A percentile compares a stretch with the other conserved stretches of the same genome.
Evolutionary conservation across 1,284 basidiomycete genomes (phyloP).

Genomic region (Lignosus rhinocerotis): DNA sequence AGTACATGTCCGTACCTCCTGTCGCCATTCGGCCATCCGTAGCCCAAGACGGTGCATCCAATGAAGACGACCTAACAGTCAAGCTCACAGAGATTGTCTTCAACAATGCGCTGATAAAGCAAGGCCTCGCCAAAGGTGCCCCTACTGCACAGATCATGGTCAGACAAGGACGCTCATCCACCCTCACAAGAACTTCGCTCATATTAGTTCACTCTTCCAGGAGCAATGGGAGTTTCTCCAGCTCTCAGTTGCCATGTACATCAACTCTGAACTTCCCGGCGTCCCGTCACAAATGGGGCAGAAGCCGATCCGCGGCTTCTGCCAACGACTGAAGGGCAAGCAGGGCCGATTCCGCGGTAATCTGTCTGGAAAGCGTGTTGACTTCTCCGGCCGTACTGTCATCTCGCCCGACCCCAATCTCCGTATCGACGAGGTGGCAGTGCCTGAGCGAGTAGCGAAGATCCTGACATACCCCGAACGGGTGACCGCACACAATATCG

Average conservation of each 20-base stretch:
- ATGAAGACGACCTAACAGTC: constrained; percentile 98
- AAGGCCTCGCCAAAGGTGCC: constrained; percentile 85
- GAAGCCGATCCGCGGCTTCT: constrained; percentile 95
- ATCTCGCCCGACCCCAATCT: constrained; percentile 99
- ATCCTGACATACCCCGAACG: constrained; percentile 96
- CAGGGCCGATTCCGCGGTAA: constrained; percentile 99
- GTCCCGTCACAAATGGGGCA: constrained; percentile 82
- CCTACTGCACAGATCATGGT: constrained; percentile 92
- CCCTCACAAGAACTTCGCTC: constrained; percentile 6
- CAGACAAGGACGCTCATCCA: constrained; percentile 23
- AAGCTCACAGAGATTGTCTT: constrained; percentile 98
- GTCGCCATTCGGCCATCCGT: constrained; percentile 98
- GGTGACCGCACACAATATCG: constrained; percentile 92
- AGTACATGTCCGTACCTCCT: constrained; percentile 97
- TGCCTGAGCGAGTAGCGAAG: constrained; percentile 95
- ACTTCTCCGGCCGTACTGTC: constrained; percentile 98
- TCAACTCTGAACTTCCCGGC: constrained; percentile 97
- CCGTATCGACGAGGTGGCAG: constrained; percentile 96
- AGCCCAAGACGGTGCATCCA: constrained; percentile 94
- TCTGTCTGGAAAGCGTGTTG: constrained; percentile 97
- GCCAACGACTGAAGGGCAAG: constrained; percentile 98
- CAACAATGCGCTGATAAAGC: constrained; percentile 91
- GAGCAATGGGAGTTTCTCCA: constrained; percentile 99
- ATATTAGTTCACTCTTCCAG: constrained; percentile 39
- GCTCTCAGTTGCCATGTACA: constrained; percentile 94